Conservation (phyloP, 805 yeast genomes). For the Candida morakotiae region DNA sequence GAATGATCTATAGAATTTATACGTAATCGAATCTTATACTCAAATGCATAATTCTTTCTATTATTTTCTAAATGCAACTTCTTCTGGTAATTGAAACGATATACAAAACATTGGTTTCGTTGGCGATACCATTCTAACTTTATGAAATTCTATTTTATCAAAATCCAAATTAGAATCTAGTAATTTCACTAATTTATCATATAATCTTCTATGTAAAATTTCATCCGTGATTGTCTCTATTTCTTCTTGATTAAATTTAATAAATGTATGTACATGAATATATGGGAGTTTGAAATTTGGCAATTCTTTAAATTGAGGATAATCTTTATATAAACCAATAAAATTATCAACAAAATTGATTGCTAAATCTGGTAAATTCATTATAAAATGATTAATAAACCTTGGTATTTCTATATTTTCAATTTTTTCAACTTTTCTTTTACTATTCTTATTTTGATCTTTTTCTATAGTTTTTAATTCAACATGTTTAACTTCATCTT, state of each 20-base stretch:
- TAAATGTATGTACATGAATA: constrained; percentile 89
- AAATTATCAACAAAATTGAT: constrained; percentile 75
- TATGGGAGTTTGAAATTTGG: constrained; percentile 61
- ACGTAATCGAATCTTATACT: no score
- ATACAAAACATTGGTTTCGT: constrained; percentile 96
- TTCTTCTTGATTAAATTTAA: constrained; percentile 74
- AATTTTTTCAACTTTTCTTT: constrained; percentile 9
- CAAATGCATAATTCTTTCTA: no score
- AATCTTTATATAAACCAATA: constrained; percentile 59
- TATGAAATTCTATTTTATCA: constrained; percentile 57
- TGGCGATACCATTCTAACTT: constrained; percentile 93
- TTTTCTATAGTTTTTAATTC: constrained; percentile 31
- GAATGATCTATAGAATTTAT: no score
- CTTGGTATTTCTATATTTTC: constrained; percentile 43
- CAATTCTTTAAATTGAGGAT: constrained; percentile 28
- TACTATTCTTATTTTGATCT: constrained; percentile 29
- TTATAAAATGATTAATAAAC: constrained; percentile 69
- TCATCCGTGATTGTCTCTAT: constrained; percentile 61
- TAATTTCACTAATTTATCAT: constrained; percentile 42
- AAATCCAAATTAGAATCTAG: constrained; percentile 47
- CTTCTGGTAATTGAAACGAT: constrained; percentile 66
- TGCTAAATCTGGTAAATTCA: constrained; percentile 96
- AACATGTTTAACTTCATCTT: constrained; percentile 25
- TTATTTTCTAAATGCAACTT: constrained; percentile 48
- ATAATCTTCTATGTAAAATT: constrained; percentile 66